These are phyloP conservation scores for Zalaria obscura DNA, from an alignment of 2,329 filamentous ascomycete genomes.

Conservation along the genomic window DNA sequence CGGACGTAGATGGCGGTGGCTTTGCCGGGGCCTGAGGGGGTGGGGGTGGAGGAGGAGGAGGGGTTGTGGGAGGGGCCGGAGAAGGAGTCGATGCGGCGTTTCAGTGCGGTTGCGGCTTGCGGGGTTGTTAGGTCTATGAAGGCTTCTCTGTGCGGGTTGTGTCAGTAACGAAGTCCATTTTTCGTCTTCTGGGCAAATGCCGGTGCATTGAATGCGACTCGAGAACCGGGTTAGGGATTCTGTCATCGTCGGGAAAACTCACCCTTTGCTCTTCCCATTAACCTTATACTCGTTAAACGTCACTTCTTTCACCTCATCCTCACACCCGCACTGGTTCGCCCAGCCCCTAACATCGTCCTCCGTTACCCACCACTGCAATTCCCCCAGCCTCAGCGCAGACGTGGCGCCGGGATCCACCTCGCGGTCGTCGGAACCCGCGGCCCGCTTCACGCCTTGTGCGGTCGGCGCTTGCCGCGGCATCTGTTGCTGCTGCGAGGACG, in stretches of 20 bases:
- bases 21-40: constrained; percentile 33
- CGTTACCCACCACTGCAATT: constrained; percentile 92
- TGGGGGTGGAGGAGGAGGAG: too few relatives aligned
- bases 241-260: constrained; percentile 19
- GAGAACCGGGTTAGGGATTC: too few relatives aligned
- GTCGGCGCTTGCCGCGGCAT: constrained; percentile 27
- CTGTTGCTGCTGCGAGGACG: constrained; percentile 19
- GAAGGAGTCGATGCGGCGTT: constrained; percentile 62
- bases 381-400: constrained; percentile 69
- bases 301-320: constrained; percentile 77
- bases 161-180: neutral
- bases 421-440: constrained; percentile 40
- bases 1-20: constrained; percentile 61
- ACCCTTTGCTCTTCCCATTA: constrained; percentile 98
- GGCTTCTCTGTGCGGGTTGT: constrained; percentile 43
- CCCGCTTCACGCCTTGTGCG: constrained; percentile 48
- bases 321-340: constrained; percentile 64
- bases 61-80: too few relatives aligned
- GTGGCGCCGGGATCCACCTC: constrained; percentile 43
- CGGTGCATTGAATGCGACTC: too few relatives aligned
- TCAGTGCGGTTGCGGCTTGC: constrained; percentile 74
- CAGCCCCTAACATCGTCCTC: constrained; percentile 90
- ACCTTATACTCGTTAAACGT: constrained; percentile 98
- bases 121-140: constrained; percentile 75
- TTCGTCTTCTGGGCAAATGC: too few relatives aligned